Percentiles rank a stretch among this genome's conserved stretches.
phyloP scores from a whole-genome alignment of 257 asterid genomes.

The Datura wrightii region DNA sequence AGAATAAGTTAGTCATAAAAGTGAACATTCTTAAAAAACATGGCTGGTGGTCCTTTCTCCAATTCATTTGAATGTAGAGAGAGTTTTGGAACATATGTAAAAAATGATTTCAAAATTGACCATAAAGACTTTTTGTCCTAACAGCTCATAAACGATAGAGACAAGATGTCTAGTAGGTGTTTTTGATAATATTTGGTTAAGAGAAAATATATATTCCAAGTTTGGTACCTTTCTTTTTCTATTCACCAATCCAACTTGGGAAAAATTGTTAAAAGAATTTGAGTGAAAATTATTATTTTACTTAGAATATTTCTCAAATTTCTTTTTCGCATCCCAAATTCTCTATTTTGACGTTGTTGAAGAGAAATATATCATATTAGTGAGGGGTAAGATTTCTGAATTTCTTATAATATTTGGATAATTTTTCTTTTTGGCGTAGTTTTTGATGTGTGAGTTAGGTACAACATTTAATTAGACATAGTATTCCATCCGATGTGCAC shows the following conservation, averaged over 20 bases:
- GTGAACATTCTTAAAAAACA: background rate
- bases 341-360: background rate
- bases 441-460: no score
- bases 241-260: no score
- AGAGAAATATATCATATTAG: no score
- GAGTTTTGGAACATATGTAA: background rate
- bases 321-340: background rate
- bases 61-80: no score
- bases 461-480: no score
- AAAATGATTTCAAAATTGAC: background rate
- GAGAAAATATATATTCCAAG: background rate
- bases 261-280: no score
- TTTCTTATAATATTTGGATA: no score
- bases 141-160: constrained; percentile 17
- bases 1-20: constrained; percentile 4
- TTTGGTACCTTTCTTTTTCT: background rate
- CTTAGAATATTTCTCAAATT: background rate
- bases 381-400: no score
- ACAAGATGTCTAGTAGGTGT: background rate
- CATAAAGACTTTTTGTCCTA: background rate
- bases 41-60: constrained; percentile 13
- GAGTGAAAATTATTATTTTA: no score
- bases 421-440: no score
- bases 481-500: no score
- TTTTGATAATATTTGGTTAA: background rate